These are phyloP conservation scores for Fusarium caatingaense DNA, from an alignment of 2,329 filamentous ascomycete genomes.

Conservation along the genomic window DNA sequence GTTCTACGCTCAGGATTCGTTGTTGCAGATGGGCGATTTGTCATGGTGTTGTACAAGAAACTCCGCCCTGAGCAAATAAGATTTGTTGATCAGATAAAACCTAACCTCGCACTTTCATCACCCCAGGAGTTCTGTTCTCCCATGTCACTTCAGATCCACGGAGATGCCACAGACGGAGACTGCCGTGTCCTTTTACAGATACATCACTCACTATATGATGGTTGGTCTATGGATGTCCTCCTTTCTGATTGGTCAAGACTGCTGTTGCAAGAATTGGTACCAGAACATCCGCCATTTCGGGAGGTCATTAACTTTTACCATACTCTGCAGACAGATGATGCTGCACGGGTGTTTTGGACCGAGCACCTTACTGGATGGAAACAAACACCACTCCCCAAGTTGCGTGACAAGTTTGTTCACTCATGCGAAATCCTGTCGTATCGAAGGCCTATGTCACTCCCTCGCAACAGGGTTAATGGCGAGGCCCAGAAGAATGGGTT, in stretches of 20 bases:
- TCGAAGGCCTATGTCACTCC: constrained; percentile 30
- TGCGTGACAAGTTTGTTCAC: constrained; percentile 46
- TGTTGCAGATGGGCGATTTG: constrained; percentile 55
- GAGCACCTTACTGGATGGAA: constrained; percentile 69
- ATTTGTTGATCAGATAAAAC: constrained; percentile 52
- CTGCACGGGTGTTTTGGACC: constrained; percentile 75
- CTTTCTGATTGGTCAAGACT: constrained; percentile 72
- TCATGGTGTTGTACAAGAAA: constrained; percentile 68
- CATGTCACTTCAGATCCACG: constrained; percentile 68
- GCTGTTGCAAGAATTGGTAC: constrained; percentile 49
- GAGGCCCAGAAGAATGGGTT: constrained; percentile 58
- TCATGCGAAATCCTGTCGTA: constrained; percentile 27
- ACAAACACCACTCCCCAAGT: constrained; percentile 66
- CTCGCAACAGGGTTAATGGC: constrained; percentile 42
- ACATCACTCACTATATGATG: constrained; percentile 90
- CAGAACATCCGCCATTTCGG: constrained; percentile 68
- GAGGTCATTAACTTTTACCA: constrained; percentile 65
- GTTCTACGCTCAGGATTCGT: constrained; percentile 81
- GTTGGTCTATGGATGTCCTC: constrained; percentile 88
- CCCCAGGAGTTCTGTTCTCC: constrained; percentile 64
- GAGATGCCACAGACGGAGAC: constrained; percentile 26
- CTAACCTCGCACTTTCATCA: constrained; percentile 55
- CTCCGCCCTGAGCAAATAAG: constrained; percentile 58
- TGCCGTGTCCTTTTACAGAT: constrained; percentile 64
- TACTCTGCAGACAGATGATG: constrained; percentile 48